phyloP scores from a whole-genome alignment of 139 green algal genomes.

The Axilococcus clingmanii region DNA sequence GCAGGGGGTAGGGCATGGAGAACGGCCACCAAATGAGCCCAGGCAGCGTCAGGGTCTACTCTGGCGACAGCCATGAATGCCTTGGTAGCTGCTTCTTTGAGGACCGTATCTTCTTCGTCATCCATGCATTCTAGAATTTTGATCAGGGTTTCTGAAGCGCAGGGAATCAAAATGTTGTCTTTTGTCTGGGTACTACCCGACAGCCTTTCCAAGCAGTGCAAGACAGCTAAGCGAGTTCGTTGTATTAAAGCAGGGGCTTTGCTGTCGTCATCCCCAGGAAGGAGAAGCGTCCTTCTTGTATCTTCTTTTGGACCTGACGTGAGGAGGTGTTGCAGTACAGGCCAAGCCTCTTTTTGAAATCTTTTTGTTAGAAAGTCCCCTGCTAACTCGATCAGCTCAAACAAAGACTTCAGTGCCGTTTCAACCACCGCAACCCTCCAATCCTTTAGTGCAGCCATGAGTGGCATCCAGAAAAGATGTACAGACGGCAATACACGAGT shows the following conservation, averaged over 20 bases:
- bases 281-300: conserved; percentile 13
- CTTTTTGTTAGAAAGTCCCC: conserved; percentile 45
- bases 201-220: conserved; percentile 29
- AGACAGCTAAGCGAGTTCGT: conserved; percentile 28
- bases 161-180: conserved; percentile 10
- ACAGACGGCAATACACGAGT: conserved; percentile 65
- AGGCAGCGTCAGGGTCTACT: conserved; percentile 55
- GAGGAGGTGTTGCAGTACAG: conserved; percentile 43
- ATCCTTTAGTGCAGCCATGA: conserved; percentile 52
- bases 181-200: conserved; percentile 2
- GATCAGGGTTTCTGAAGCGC: conserved; percentile 21
- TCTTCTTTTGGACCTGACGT: conserved; percentile 12
- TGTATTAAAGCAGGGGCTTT: conserved; percentile 28
- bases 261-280: conserved; percentile 14
- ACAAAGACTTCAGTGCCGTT: conserved; percentile 9
- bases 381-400: conserved; percentile 13
- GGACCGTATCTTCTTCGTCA: conserved; percentile 7
- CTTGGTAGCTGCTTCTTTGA: conserved; percentile 34
- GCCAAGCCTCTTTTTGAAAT: conserved; percentile 48
- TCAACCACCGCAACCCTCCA: conserved; percentile 29
- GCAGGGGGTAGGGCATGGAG: too few species aligned
- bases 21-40: conserved; percentile 36
- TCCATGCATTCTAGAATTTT: conserved; percentile 28
- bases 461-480: conserved; percentile 43
- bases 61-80: conserved; percentile 36